Percentiles rank a stretch among this genome's conserved stretches.
phyloP scores from a whole-genome alignment of 179 eudicot genomes.

The Silene noctiflora region DNA sequence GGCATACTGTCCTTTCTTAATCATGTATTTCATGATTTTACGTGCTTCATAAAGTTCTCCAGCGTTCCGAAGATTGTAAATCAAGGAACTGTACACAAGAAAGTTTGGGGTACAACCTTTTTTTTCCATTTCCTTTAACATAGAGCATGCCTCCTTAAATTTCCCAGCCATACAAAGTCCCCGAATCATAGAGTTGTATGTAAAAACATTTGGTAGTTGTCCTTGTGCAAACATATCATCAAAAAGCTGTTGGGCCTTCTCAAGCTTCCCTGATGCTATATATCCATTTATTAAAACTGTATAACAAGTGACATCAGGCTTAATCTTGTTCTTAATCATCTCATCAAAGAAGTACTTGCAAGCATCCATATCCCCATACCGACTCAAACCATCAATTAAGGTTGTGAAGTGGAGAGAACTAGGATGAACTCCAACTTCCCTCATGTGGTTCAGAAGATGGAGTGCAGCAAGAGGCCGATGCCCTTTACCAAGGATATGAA shows the following conservation, averaged over 20 bases:
- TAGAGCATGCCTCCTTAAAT: constrained; percentile 60
- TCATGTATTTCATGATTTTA: constrained; percentile 53
- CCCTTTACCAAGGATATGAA: constrained; percentile 75
- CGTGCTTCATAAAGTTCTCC: constrained; percentile 61
- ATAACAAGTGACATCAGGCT: constrained; percentile 74
- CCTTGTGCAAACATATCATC: constrained; percentile 63
- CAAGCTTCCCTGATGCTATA: constrained; percentile 57
- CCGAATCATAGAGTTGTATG: constrained; percentile 81
- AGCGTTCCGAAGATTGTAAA: constrained; percentile 50
- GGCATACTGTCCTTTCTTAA: constrained; percentile 64
- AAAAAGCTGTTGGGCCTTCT: constrained; percentile 62
- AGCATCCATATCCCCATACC: constrained; percentile 79
- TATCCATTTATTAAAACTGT: constrained; percentile 81
- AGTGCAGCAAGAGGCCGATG: constrained; percentile 68
- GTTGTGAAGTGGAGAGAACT: constrained; percentile 76
- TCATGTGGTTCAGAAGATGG: constrained; percentile 76
- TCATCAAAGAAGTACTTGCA: constrained; percentile 73
- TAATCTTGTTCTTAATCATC: constrained; percentile 63
- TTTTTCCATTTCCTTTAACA: constrained; percentile 78
- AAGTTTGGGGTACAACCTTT: constrained; percentile 75
- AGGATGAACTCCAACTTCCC: constrained; percentile 57
- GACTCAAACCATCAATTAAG: constrained; percentile 80
- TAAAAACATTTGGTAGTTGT: constrained; percentile 73
- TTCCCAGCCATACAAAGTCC: constrained; percentile 72
- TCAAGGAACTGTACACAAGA: constrained; percentile 71